Evolutionary conservation across 1,139 yeast genomes (phyloP), one percentile per base, ranked within the genome.

Genomic region (Magnusiomyces fungicola): DNA sequence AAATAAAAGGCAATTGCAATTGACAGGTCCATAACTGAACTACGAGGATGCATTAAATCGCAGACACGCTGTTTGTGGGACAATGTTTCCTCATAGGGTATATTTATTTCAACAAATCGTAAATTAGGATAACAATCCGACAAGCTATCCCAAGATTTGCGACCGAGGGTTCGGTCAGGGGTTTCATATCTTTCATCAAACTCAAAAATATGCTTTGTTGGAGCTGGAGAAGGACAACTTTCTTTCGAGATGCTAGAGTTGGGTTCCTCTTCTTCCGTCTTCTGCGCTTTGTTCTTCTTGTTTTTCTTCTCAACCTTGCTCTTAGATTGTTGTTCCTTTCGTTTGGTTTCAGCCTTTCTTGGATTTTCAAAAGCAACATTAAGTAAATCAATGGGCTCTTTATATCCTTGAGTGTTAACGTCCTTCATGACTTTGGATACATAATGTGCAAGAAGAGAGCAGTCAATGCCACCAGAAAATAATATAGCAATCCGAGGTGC

Each of bases 321-420:
- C 5, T 22, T 4, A 3, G 23, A 3, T 25, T 25, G 9, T 40
- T 25, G n/a, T 25, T 25, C 21, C 22, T 22, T n/a, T 59, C 50
- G 30, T 77, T 67, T 14, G 3, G 43, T 27, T 18, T 25, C 23
- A 0, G 79, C 77, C 0, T 90, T 81, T 50, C 98, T 73, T n/a
- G 90, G 92, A 58, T 90, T 92, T 56, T 86, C 92, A 66, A 92
- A 92, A 0, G 96, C 95, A 2, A 94, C 98, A 50, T 92, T 90
- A n/a, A 94, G 63, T n/a, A 92, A 70, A 62, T 92, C 97, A 7
- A 83, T 70, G 0, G 57, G 58, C n/a, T 25, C 66, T 50, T 36
- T 60, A 14, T 18, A 5, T 9, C 16, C n/a, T 14, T 22, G 4
- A 9, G 21, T 16, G 24, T 19, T 19, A n/a, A n/a, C n/a, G 16